Evolutionary conservation across 495 filamentous ascomycete species (phyloP), one percentile per base, ranked within the genome.

Genomic region (Xylaria scruposa): DNA sequence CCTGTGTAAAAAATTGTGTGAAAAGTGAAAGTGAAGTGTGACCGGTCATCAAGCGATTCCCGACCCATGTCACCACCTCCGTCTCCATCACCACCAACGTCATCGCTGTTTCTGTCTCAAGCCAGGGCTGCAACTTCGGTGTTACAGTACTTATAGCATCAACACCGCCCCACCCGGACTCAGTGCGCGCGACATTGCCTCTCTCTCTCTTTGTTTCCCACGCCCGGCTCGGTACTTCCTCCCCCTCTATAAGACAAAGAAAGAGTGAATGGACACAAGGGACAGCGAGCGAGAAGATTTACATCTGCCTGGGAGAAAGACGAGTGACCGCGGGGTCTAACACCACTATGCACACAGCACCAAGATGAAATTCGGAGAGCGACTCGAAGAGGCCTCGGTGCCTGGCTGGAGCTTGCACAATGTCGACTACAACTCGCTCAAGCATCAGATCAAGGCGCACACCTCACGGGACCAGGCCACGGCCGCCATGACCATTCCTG

Each of bases 361-460:
- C 47, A 75, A 56, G 53, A 92, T 92, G 90, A 92, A 92, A 83
- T 92, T 89, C 86, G 90, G 90, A 12, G 84, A 91, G 65, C 89
- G 87, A 58, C 84, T 92, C 42, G 81, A 83, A 69, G 83, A 86
- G 78, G 80, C 85, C 70, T 89, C 87, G 17, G 87, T 89, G 70
- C 86, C 87, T 21, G 84, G 85, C 72, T 90, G 87, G 87, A 77
- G 73, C 72, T 58, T 81, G 19, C 75, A 92, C 77, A 94, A 94
- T 79, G 86, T 94, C 77, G 91, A 93, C 79, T 94, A 94, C 79
- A 91, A 93, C 74, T 90, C 90, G 65, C 82, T 94, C 63, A 94
- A 94, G 81, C 86, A 88, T 73, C 78, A 91, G 75, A 93, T 94
- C 82, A 93, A 93, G 80, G 83, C 83, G 63, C 85, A 91, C 76